phyloP scores from a whole-genome alignment of 257 asterid genomes.

The Craterostigma plantagineum region DNA sequence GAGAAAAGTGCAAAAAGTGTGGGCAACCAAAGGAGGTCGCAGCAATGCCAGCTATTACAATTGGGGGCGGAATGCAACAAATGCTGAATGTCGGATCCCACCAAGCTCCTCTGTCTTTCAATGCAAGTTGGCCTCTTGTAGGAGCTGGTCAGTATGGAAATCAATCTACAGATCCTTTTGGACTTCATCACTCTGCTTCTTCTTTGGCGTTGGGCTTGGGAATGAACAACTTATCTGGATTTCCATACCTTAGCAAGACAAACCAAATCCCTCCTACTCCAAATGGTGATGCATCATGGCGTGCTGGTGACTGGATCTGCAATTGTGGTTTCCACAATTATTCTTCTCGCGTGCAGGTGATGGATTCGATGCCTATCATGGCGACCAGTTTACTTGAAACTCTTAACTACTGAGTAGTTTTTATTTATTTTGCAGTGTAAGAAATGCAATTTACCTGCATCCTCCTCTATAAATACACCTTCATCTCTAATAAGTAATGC shows the following conservation, averaged over 20 bases:
- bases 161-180: slow-evolving; percentile 25
- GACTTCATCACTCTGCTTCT: slow-evolving; percentile 37
- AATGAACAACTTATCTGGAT: slow-evolving; percentile 26
- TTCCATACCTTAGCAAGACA: slow-evolving; percentile 23
- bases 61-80: slow-evolving; percentile 54
- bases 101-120: slow-evolving; percentile 40
- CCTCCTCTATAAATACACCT: slow-evolving; percentile 19
- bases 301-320: slow-evolving; percentile 86
- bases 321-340: slow-evolving; percentile 81
- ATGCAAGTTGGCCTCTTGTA: slow-evolving; percentile 43
- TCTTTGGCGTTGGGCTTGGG: slow-evolving; percentile 27
- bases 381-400: too few relatives aligned
- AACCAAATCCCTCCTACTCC: slow-evolving; percentile 31
- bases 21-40: slow-evolving; percentile 91
- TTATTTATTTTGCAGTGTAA: slow-evolving; percentile 46
- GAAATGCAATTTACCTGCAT: slow-evolving; percentile 54
- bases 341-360: slow-evolving; percentile 67
- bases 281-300: slow-evolving; percentile 61
- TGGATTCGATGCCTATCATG: too few relatives aligned
- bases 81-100: slow-evolving; percentile 28
- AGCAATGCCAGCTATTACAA: slow-evolving; percentile 88
- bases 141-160: slow-evolving; percentile 30
- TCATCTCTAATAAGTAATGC: slow-evolving; percentile 39
- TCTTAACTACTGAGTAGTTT: neutral
- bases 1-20: slow-evolving; percentile 96